Evolutionary conservation across 768 basidiomycete genomes (phyloP).

Genomic region (Hygrophorus russula): DNA sequence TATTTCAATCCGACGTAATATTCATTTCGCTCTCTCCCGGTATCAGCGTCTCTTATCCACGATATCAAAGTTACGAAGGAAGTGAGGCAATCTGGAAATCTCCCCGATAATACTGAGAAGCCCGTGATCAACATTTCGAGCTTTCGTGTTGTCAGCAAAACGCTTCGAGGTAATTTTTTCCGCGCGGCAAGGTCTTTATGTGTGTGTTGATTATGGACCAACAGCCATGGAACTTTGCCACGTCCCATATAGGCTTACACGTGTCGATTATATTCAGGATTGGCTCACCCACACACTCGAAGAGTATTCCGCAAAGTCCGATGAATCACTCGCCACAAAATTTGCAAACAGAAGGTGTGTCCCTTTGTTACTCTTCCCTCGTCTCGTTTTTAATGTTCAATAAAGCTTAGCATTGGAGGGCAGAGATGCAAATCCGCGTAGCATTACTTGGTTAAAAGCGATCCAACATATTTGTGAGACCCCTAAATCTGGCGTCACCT

Average conservation of each 20-base stretch:
- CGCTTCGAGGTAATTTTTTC: conserved; percentile 24
- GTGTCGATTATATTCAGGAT: conserved; percentile 21
- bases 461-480: too few relatives aligned
- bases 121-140: conserved; percentile 26
- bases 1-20: background rate
- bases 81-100: conserved; percentile 9
- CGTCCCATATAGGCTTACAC: conserved; percentile 27
- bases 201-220: background rate
- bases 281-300: conserved; percentile 90
- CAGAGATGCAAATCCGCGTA: too few relatives aligned
- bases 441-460: too few relatives aligned
- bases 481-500: too few relatives aligned
- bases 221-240: conserved; percentile 38
- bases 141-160: conserved; percentile 27
- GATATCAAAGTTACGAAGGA: conserved; percentile 17
- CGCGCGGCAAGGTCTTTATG: background rate
- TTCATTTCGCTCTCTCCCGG: background rate
- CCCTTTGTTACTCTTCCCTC: too few relatives aligned
- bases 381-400: too few relatives aligned
- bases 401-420: too few relatives aligned
- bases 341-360: too few relatives aligned
- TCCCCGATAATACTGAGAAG: conserved; percentile 8
- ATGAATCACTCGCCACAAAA: conserved; percentile 28
- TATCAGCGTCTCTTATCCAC: conserved; percentile 18
- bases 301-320: conserved; percentile 97